Evolutionary conservation across 352 stramenopile genomes (phyloP).

Genomic region (Phytophthora chlamydospora): DNA sequence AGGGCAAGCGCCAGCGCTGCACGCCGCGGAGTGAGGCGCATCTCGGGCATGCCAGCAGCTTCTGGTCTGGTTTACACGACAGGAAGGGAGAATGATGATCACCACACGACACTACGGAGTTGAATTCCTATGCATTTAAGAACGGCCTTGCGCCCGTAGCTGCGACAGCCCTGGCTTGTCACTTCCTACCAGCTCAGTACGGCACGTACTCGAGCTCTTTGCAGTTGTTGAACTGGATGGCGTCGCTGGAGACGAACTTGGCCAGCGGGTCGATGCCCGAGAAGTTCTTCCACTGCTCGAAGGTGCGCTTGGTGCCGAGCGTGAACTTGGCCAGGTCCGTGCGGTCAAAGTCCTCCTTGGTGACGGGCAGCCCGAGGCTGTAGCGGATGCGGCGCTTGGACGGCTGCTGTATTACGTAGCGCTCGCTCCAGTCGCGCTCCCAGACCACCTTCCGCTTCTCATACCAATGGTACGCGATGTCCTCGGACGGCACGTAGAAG

Average conservation of each 20-base stretch:
- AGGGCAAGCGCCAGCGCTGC: slow-evolving; percentile 24
- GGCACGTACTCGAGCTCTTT: slow-evolving; percentile 69
- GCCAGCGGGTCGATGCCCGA: slow-evolving; percentile 75
- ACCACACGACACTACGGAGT: not conserved
- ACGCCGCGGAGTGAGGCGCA: slow-evolving; percentile 11
- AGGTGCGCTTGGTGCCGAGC: slow-evolving; percentile 75
- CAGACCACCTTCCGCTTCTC: slow-evolving; percentile 83
- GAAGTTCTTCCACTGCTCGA: slow-evolving; percentile 84
- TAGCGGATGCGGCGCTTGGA: slow-evolving; percentile 80
- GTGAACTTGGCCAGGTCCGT: slow-evolving; percentile 75
- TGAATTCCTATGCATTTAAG: slow-evolving; percentile 10
- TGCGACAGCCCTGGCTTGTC: slow-evolving; percentile 8
- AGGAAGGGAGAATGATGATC: slow-evolving; percentile 5
- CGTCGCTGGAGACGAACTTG: slow-evolving; percentile 55
- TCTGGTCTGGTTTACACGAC: slow-evolving; percentile 21
- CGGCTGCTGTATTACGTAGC: slow-evolving; percentile 69
- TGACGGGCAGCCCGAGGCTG: slow-evolving; percentile 61
- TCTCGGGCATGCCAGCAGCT: slow-evolving; percentile 6
- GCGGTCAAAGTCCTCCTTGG: slow-evolving; percentile 73
- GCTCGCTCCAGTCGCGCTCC: slow-evolving; percentile 78
- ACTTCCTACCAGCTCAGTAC: slow-evolving; percentile 34
- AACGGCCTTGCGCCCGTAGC: slow-evolving; percentile 18
- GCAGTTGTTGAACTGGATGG: slow-evolving; percentile 79
- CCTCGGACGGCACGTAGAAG: slow-evolving; percentile 77
- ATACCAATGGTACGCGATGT: slow-evolving; percentile 86